Evolutionary conservation across 139 green algal genomes (phyloP), one percentile per base, ranked within the genome.

Genomic region (Tetradesmus lagerheimii): DNA sequence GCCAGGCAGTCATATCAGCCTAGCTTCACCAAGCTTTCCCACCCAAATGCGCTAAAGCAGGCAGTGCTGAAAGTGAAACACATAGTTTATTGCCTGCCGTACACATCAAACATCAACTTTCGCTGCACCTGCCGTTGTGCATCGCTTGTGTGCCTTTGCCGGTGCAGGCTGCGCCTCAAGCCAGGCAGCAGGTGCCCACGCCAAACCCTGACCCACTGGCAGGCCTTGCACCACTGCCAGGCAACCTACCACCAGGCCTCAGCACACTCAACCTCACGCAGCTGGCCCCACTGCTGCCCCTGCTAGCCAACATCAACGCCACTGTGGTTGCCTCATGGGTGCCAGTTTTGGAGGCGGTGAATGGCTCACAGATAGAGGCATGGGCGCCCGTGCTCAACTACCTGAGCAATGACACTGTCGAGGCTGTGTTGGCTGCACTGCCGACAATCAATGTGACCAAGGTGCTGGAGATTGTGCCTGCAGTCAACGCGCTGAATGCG

Each of bases 201-300:
- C 39, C 39, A 35, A 35, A 35, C 39, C 39, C 41, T 29, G 83
- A 80, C 47, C 64, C 83, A 1, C 38, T 88, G 34, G 64, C 62
- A 34, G 64, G 64, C 27, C 62, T 88, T 1, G 37, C 37, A 18
- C 62, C 64, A 16, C 37, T 9, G 18, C 12, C 45, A 23, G 29
- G 39, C 16, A 34, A 37, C 14, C 64, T 88, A 0, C 64, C 83
- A 2, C 83, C 83, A 27, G 83, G 83, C 31, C 62, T 88, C 1
- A 31, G 34, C 27, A 88, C 83, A 16, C 38, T 88, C 83, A 57
- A 77, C 62, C 43, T 88, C 2, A 77, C 71, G 1, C 62, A 88
- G 64, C 83, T 88, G 64, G 37, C 83, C 20, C 83, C 83, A 4
- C 37, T 88, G 38, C 37, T 88, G 27, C 83, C 83, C 9, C 62